These are phyloP conservation scores for Calcarisporium arbuscula DNA, from an alignment of 2,329 filamentous ascomycete species.

Conservation along the genomic window DNA sequence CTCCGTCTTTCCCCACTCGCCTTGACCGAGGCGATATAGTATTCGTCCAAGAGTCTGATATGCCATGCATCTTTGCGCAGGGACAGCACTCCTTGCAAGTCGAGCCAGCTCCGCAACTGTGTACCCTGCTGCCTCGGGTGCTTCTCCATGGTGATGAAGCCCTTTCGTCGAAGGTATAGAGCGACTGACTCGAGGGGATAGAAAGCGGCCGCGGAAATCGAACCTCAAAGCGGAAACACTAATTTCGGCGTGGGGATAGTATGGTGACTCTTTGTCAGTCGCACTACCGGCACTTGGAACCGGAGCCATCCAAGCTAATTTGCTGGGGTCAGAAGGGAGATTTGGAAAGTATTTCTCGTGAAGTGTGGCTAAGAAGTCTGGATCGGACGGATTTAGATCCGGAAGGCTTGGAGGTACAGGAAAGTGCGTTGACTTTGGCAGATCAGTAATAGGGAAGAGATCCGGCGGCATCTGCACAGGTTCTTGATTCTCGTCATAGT, in stretches of 20 bases:
- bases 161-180: conserved; percentile 71
- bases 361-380: conserved; percentile 75
- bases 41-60: conserved; percentile 87
- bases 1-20: conserved; percentile 55
- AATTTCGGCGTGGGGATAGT: conserved; percentile 73
- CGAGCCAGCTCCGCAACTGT: conserved; percentile 81
- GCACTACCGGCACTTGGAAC: conserved; percentile 57
- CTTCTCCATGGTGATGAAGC: conserved; percentile 87
- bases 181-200: conserved; percentile 70
- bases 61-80: conserved; percentile 83
- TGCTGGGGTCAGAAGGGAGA: conserved; percentile 75
- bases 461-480: conserved; percentile 34
- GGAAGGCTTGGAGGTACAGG: conserved; percentile 49
- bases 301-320: conserved; percentile 85
- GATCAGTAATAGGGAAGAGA: conserved; percentile 35
- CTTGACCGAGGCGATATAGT: conserved; percentile 73
- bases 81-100: conserved; percentile 72
- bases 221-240: conserved; percentile 76
- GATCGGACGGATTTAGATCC: conserved; percentile 76
- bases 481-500: conserved; percentile 36
- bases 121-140: conserved; percentile 90
- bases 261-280: conserved; percentile 66
- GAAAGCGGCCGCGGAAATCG: conserved; percentile 73
- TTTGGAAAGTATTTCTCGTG: conserved; percentile 92
- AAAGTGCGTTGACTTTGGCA: conserved; percentile 51